Percentiles rank a stretch among this genome's conserved stretches.
phyloP scores from a whole-genome alignment of 208 protist genomes.

The Acanthamoeba quina region DNA sequence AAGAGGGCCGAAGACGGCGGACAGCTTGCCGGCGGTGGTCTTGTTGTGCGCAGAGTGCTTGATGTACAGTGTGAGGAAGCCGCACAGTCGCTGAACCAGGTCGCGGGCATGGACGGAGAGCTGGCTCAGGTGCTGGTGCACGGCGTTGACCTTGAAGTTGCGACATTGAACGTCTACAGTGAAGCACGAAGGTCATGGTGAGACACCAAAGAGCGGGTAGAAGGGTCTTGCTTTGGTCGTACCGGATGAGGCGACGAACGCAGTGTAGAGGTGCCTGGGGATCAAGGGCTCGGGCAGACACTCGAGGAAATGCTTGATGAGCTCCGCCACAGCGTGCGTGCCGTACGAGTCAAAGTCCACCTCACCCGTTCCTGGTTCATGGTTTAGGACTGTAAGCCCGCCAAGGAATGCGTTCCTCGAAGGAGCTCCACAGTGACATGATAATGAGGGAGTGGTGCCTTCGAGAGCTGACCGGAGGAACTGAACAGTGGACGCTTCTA shows the following conservation, averaged over 20 bases:
- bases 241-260: neutral
- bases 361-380: neutral
- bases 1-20: neutral
- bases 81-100: neutral
- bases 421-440: neutral
- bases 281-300: constrained; percentile 9
- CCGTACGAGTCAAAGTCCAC: constrained; percentile 5
- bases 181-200: neutral
- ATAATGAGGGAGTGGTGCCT: neutral
- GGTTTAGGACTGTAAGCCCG: neutral
- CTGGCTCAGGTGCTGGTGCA: constrained; percentile 22
- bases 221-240: neutral
- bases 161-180: neutral
- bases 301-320: constrained; percentile 15
- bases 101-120: neutral
- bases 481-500: neutral
- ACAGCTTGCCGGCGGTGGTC: neutral
- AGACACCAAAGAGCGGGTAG: neutral
- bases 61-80: constrained; percentile 13
- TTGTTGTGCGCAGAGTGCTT: constrained; percentile 35
- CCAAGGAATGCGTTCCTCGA: too few species aligned
- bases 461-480: neutral
- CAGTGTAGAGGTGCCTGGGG: neutral
- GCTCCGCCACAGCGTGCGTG: neutral
- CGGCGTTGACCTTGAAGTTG: neutral